Conservation (phyloP, 1,139 yeast species). For the Hansenula anomala region DNA sequence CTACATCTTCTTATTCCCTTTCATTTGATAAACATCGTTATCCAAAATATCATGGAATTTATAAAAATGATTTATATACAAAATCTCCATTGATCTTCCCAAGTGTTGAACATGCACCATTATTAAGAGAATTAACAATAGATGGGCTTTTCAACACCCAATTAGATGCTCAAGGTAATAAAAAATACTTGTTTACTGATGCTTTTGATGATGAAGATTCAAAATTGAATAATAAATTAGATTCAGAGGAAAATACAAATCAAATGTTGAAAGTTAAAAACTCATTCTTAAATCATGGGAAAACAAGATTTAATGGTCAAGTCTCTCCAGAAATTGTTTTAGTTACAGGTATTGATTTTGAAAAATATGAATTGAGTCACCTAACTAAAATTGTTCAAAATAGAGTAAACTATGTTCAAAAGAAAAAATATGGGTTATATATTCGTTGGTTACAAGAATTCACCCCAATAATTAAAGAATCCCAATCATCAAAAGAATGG, state of each 20-base stretch:
- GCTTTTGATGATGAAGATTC: conserved; percentile 27
- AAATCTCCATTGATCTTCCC: conserved; percentile 57
- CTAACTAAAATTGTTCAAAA: conserved; percentile 69
- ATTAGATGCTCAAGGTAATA: conserved; percentile 35
- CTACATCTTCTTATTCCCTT: conserved; percentile 7
- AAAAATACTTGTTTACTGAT: conserved; percentile 45
- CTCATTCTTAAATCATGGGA: conserved; percentile 61
- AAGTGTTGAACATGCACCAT: conserved; percentile 58
- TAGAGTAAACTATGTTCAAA: conserved; percentile 75
- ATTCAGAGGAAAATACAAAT: conserved; percentile 32
- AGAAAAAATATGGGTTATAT: conserved; percentile 71
- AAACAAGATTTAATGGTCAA: conserved; percentile 42
- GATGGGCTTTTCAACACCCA: conserved; percentile 43
- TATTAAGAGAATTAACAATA: conserved; percentile 50
- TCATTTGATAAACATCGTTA: conserved; percentile 10
- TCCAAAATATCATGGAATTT: conserved; percentile 35
- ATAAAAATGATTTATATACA: conserved; percentile 39
- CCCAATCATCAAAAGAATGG: conserved; percentile 44
- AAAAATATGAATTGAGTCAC: conserved; percentile 54
- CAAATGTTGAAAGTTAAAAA: conserved; percentile 40
- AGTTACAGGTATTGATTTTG: conserved; percentile 80
- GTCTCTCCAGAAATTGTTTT: conserved; percentile 63
- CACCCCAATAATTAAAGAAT: conserved; percentile 47
- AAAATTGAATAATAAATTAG: conserved; percentile 34
- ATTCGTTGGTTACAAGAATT: conserved; percentile 84